Base-by-base conservation (phyloP, 2,329 filamentous ascomycete genomes). In the Dothideomycetes sp. region DNA sequence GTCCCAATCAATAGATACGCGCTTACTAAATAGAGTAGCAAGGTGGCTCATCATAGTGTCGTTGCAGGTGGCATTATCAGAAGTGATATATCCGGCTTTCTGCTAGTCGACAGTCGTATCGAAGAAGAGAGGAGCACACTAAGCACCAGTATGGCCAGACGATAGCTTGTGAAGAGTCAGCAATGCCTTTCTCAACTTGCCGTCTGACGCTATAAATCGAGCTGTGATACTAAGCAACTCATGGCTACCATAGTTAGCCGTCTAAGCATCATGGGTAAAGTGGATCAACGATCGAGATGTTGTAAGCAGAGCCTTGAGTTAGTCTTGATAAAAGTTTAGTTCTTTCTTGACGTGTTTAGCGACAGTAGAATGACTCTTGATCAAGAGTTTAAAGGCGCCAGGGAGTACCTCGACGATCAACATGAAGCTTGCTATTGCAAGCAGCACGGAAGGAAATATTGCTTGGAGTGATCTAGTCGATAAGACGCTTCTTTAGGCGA, bases 241-340 rank as follows among this genome's bases (percentile, higher is more conserved):
- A 18, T 31, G n/a, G 15, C 29, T 31, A 31, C 29, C 12, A 19
- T 31, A 31, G 29, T 31, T 31, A 5, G 15, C 15, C 12, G 9
- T 31, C 29, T 31, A 31, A 19, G 29, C 29, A 31, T 31, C 6
- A 6, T 31, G 19, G 29, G 29, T 31, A 31, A 31, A 31, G 29
- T 31, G 6, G 16, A 31, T 31, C 19, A 31, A 9, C 12, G 12
- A 17, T 18, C 9, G 9, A 31, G 29, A 31, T 5, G 29, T 31
- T 31, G 4, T 31, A 31, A 31, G 29, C 8, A 31, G 15, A 4
- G 15, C 29, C 16, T 31, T 31, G 19, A 31, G 29, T 17, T 31
- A 16, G 8, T 31, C 29, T 18, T 19, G 12, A 31, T 31, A 31
- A n/a, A 31, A 31, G 15, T 31, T 11, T 11, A 18, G 15, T 19